These are phyloP conservation scores for Selaginella tamariscina DNA, from an alignment of 75 land plant species.

Conservation along the genomic window DNA sequence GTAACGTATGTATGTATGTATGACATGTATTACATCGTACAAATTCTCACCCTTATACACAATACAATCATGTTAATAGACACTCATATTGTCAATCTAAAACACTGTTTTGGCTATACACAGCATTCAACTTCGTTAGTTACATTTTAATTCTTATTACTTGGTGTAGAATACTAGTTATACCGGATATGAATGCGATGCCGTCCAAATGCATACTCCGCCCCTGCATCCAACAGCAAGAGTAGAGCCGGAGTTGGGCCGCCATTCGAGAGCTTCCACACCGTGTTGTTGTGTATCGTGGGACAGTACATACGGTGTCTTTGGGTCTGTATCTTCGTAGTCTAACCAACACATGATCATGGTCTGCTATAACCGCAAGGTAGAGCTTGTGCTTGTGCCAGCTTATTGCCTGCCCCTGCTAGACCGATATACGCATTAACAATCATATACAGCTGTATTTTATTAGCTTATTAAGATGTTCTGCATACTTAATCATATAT, in stretches of 20 bases:
- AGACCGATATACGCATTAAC: background rate
- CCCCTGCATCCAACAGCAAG: slow-evolving; percentile 82
- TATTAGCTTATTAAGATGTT: too few relatives aligned
- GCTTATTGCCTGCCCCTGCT: slow-evolving; percentile 39
- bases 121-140: too few relatives aligned
- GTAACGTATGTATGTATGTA: too few relatives aligned
- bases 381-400: slow-evolving; percentile 85
- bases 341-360: slow-evolving; percentile 68
- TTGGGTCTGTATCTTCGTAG: slow-evolving; percentile 80
- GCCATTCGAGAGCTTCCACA: slow-evolving; percentile 76
- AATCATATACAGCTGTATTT: too few relatives aligned
- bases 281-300: slow-evolving; percentile 65
- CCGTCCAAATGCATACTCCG: slow-evolving; percentile 89
- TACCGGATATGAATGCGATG: slow-evolving; percentile 77
- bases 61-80: too few relatives aligned
- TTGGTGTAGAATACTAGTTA: too few relatives aligned
- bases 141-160: too few relatives aligned
- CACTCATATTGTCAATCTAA: too few relatives aligned
- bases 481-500: too few relatives aligned
- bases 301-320: slow-evolving; percentile 48
- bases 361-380: slow-evolving; percentile 73
- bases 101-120: too few relatives aligned
- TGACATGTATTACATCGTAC: too few relatives aligned
- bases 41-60: too few relatives aligned
- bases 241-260: slow-evolving; percentile 81